phyloP scores from a whole-genome alignment of 2,329 filamentous ascomycete species.

The Pseudogymnoascus sp. region DNA sequence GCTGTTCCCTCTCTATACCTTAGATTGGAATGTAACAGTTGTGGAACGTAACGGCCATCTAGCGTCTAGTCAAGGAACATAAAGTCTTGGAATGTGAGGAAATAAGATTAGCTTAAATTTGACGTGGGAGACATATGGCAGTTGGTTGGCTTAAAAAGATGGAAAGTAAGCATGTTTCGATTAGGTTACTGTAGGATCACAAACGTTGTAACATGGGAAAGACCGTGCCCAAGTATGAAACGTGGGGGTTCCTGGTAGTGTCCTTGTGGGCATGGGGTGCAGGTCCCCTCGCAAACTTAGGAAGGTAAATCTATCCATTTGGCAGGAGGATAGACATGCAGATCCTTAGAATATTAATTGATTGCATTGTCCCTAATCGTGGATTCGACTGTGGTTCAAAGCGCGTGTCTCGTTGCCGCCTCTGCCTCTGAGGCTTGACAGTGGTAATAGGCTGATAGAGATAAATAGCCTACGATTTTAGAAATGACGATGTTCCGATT shows the following conservation, averaged over 20 bases:
- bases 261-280: background rate
- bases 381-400: background rate
- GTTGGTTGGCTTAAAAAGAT: too few species aligned
- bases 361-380: background rate
- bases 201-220: background rate
- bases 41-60: background rate
- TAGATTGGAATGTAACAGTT: conserved; percentile 1
- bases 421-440: background rate
- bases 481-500: background rate
- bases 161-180: background rate
- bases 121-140: background rate
- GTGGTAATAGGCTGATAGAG: background rate
- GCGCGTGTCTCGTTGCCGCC: background rate
- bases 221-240: background rate
- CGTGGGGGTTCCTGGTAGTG: background rate
- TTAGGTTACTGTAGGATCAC: background rate
- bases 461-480: background rate
- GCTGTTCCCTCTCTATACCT: background rate
- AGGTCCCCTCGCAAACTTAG: background rate
- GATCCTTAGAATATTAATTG: background rate
- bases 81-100: background rate
- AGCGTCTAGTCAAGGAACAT: background rate
- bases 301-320: background rate
- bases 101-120: background rate
- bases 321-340: background rate